Conservation (phyloP, 2,329 filamentous ascomycete species). For the Fusarium sulawesiense region DNA sequence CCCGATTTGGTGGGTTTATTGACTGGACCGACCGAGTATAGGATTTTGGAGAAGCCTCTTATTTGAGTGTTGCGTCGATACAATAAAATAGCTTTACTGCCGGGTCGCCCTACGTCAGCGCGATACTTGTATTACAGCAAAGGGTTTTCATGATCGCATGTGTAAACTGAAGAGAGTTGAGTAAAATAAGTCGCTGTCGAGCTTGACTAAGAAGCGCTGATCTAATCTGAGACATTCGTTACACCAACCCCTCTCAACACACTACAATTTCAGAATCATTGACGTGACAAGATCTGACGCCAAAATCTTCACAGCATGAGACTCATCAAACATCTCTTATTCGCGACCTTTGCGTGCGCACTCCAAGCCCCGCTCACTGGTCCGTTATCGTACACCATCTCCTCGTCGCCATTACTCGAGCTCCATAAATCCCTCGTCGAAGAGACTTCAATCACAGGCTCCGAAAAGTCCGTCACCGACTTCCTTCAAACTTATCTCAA, state of each 20-base stretch:
- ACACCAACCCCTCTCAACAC: neutral
- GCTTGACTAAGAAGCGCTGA: neutral
- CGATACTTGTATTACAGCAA: too few species aligned
- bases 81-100: neutral
- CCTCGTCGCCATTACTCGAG: neutral
- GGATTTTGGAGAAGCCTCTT: constrained; percentile 46
- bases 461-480: neutral
- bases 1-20: constrained; percentile 44
- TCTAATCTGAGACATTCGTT: neutral
- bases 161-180: neutral
- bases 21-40: constrained; percentile 45
- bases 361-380: neutral
- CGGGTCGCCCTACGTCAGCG: too few species aligned
- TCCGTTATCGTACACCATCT: neutral
- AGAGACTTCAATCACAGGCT: neutral
- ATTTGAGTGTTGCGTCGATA: neutral
- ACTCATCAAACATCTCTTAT: neutral
- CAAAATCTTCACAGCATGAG: neutral
- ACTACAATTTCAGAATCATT: neutral
- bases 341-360: neutral
- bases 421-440: constrained; percentile 4
- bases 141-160: neutral
- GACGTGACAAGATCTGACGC: neutral
- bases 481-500: constrained; percentile 2
- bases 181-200: neutral